These are phyloP conservation scores for Malbranchea zuffiana DNA, from an alignment of 2,329 filamentous ascomycete genomes.

Conservation along the genomic window DNA sequence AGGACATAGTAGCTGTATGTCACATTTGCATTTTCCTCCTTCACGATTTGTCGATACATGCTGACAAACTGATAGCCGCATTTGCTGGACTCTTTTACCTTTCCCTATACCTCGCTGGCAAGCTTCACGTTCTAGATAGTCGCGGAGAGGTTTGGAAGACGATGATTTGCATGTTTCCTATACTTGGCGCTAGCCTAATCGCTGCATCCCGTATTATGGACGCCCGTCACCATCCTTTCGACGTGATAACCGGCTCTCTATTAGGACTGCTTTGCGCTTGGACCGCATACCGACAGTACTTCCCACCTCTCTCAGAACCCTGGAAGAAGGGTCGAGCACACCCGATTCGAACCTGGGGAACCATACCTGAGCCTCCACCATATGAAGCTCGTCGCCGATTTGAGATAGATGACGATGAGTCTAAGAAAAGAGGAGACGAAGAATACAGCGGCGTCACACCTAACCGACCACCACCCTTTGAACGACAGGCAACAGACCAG, in stretches of 20 bases:
- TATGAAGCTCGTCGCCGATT: slow-evolving; percentile 4
- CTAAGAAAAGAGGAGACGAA: slow-evolving; percentile 23
- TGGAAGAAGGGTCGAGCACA: slow-evolving; percentile 50
- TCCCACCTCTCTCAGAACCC: slow-evolving; percentile 44
- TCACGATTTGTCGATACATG: not conserved
- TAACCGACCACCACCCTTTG: slow-evolving; percentile 12
- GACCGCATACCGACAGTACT: slow-evolving; percentile 48
- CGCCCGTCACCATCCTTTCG: slow-evolving; percentile 50
- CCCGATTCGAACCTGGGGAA: slow-evolving; percentile 47
- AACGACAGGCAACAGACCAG: slow-evolving; percentile 16
- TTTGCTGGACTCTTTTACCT: slow-evolving; percentile 51
- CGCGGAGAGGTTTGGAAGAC: slow-evolving; percentile 51
- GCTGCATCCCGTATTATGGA: slow-evolving; percentile 52
- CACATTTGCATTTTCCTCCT: not conserved
- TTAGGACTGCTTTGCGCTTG: slow-evolving; percentile 44
- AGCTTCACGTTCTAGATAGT: slow-evolving; percentile 49
- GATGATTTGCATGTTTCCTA: slow-evolving; percentile 43
- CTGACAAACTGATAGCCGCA: slow-evolving; percentile 33
- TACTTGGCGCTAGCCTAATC: slow-evolving; percentile 44
- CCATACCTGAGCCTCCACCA: slow-evolving; percentile 10
- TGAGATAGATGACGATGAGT: slow-evolving; percentile 11
- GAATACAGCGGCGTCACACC: slow-evolving; percentile 18
- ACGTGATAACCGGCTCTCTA: slow-evolving; percentile 46
- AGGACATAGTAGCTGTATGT: slow-evolving; percentile 43
- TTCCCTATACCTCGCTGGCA: slow-evolving; percentile 49